Evolutionary conservation across 306 rosid genomes (phyloP).

Genomic region (Quercus rubra): DNA sequence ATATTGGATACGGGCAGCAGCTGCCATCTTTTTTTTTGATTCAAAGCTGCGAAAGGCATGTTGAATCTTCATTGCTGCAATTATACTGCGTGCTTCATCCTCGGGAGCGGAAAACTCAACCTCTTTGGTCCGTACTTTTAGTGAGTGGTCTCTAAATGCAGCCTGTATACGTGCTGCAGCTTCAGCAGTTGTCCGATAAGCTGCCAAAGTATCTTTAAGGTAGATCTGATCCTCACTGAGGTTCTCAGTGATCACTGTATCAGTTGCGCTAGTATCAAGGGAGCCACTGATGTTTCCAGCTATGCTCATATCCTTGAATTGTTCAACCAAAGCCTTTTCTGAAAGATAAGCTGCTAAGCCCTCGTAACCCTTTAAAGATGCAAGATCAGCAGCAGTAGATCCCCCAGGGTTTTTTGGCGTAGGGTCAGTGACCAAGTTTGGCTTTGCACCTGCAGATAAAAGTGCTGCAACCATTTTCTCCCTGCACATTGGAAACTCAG

Average conservation of each 20-base stretch:
- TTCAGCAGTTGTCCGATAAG: constrained; percentile 83
- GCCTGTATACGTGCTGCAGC: constrained; percentile 92
- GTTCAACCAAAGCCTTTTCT: constrained; percentile 78
- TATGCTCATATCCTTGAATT: constrained; percentile 70
- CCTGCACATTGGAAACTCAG: constrained; percentile 37
- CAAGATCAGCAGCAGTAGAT: constrained; percentile 76
- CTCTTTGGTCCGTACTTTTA: constrained; percentile 50
- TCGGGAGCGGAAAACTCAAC: constrained; percentile 54
- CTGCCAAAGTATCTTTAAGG: constrained; percentile 74
- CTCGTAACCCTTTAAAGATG: constrained; percentile 56
- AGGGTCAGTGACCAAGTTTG: constrained; percentile 95
- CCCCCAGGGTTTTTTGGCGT: constrained; percentile 72
- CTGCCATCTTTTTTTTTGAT: constrained; percentile 50
- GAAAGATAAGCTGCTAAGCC: constrained; percentile 96
- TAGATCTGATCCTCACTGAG: constrained; percentile 68
- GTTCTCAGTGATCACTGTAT: constrained; percentile 41
- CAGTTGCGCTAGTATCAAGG: constrained; percentile 45
- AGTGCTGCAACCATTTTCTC: constrained; percentile 84
- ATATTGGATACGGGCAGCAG: constrained; percentile 87
- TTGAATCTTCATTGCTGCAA: constrained; percentile 97
- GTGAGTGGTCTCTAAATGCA: constrained; percentile 77
- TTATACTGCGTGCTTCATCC: constrained; percentile 72
- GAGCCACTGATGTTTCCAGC: constrained; percentile 91
- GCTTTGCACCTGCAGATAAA: constrained; percentile 80
- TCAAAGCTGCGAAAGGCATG: constrained; percentile 82